A percentile compares a stretch with the other conserved stretches of the same genome.
Conservation (phyloP, 139 green algal species). For the Auxenochlorella pyrenoidosa region DNA sequence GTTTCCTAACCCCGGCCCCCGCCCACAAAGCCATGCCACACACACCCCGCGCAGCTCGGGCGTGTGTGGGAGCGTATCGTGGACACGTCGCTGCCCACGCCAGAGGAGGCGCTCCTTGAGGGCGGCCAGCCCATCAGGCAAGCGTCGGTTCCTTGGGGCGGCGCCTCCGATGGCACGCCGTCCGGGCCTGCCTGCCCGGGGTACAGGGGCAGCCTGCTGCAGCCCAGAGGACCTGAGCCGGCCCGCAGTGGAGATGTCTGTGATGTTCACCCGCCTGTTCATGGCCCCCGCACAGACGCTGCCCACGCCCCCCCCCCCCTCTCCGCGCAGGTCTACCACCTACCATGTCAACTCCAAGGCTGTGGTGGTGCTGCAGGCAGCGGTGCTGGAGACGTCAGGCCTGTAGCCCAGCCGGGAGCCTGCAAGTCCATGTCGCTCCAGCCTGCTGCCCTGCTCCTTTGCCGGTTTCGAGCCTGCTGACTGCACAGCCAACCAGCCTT, state of each 20-base stretch:
- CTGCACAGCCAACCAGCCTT: too few relatives aligned
- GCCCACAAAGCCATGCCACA: too few relatives aligned
- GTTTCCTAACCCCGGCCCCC: too few relatives aligned
- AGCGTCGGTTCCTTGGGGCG: neutral
- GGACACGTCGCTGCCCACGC: slow-evolving; percentile 43
- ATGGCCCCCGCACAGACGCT: neutral
- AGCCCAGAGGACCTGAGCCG: neutral
- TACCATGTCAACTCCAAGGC: slow-evolving; percentile 37
- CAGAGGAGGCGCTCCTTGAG: slow-evolving; percentile 42
- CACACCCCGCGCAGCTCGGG: slow-evolving; percentile 36
- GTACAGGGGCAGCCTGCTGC: neutral
- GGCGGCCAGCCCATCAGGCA: slow-evolving; percentile 15
- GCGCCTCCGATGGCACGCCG: neutral
- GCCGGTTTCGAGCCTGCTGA: too few relatives aligned
- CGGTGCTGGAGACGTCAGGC: slow-evolving; percentile 11
- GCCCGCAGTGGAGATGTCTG: too few relatives aligned
- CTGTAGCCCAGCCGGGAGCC: neutral
- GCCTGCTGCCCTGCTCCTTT: too few relatives aligned
- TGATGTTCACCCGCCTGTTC: neutral
- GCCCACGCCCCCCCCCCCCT: neutral
- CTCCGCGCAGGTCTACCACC: neutral
- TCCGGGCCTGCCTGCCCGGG: neutral
- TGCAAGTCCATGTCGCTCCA: neutral
- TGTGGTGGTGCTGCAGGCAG: slow-evolving; percentile 34
- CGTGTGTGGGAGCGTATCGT: slow-evolving; percentile 39